Evolutionary conservation across 75 land plant genomes (phyloP).

Genomic region (Pinus albicaulis): DNA sequence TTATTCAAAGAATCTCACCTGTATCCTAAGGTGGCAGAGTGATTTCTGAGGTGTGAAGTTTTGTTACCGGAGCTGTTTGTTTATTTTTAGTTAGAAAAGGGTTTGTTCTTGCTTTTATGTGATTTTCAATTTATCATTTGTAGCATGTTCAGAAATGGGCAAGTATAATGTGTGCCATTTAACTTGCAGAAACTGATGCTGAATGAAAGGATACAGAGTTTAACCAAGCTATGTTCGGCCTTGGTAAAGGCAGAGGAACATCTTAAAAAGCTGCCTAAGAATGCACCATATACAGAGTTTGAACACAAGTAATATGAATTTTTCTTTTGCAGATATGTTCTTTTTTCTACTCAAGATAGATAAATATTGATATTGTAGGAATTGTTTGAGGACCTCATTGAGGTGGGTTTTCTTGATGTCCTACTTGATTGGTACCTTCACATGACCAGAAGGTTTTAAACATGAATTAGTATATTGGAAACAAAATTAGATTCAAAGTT

Average conservation of each 20-base stretch:
- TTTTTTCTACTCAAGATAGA: no score
- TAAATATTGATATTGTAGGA: slow-evolving; percentile 22
- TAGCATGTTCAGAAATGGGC: not conserved
- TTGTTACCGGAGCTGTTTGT: not conserved
- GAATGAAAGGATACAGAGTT: slow-evolving; percentile 83
- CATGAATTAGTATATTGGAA: no score
- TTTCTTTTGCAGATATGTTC: no score
- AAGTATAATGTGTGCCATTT: not conserved
- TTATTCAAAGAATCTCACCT: not conserved
- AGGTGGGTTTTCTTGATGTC: slow-evolving; percentile 52
- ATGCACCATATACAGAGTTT: slow-evolving; percentile 73
- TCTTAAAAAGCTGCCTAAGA: slow-evolving; percentile 54
- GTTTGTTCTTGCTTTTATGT: not conserved
- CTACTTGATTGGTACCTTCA: slow-evolving; percentile 10
- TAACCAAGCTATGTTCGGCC: slow-evolving; percentile 57
- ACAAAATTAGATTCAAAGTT: no score
- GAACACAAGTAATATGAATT: slow-evolving; percentile 46
- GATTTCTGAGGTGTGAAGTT: not conserved
- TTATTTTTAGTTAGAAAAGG: no score
- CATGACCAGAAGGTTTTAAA: no score
- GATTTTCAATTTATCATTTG: not conserved
- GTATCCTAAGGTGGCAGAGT: not conserved
- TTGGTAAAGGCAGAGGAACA: slow-evolving; percentile 77
- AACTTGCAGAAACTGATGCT: slow-evolving; percentile 77
- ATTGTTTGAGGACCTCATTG: slow-evolving; percentile 55